A percentile compares a stretch with the other conserved stretches of the same genome.
phyloP scores from a whole-genome alignment of 345 rosid genomes.

The Euphorbia tirucalli region DNA sequence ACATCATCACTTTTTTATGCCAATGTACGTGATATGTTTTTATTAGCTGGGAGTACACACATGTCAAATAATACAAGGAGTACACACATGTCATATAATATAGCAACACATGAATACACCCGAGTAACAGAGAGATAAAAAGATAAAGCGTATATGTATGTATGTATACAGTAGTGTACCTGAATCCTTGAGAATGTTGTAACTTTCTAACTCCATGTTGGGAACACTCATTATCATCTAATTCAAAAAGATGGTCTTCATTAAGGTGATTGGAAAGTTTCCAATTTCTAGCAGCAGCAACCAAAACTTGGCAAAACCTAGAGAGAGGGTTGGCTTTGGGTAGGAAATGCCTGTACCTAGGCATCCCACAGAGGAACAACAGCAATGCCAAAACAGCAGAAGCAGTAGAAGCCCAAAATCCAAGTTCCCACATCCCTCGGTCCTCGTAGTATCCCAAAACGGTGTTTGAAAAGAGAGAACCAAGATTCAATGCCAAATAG shows the following conservation, averaged over 20 bases:
- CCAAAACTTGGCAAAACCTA: constrained; percentile 26
- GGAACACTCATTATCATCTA: constrained; percentile 8
- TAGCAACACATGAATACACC: no score
- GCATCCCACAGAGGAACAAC: constrained; percentile 23
- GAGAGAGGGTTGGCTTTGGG: constrained; percentile 31
- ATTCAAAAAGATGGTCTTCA: constrained; percentile 11
- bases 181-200: constrained; percentile 22
- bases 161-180: background rate
- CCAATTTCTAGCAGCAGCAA: constrained; percentile 24
- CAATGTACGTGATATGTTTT: no score
- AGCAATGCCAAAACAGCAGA: constrained; percentile 24
- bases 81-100: background rate
- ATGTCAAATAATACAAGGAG: no score
- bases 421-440: constrained; percentile 28
- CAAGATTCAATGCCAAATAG: constrained; percentile 32
- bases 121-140: no score
- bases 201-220: constrained; percentile 13
- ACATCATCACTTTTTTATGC: no score
- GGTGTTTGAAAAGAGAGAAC: constrained; percentile 36
- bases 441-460: constrained; percentile 30
- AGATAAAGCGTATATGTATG: no score
- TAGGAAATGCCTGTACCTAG: constrained; percentile 25
- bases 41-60: no score
- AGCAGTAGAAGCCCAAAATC: constrained; percentile 28
- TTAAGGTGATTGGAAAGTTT: background rate